Conservation (phyloP, 2,329 filamentous ascomycete species). For the Colletotrichum sp. region DNA sequence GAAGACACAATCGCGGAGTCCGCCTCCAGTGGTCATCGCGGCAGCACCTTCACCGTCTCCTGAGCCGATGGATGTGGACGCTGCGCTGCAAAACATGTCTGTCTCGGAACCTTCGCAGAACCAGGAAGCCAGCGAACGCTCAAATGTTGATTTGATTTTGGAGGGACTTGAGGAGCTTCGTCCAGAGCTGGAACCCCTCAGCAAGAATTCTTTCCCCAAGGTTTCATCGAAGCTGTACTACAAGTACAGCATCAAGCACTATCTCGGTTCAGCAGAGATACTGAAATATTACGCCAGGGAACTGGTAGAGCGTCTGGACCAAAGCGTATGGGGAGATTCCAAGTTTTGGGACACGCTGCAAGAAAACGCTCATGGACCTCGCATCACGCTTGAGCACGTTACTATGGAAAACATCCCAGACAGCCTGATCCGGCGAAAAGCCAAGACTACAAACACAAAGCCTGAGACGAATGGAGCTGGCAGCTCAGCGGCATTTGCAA, state of each 20-base stretch:
- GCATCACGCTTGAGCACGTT: not conserved
- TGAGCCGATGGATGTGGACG: slow-evolving; percentile 19
- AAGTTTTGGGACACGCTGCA: slow-evolving; percentile 33
- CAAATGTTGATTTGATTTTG: slow-evolving; percentile 8
- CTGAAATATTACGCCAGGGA: slow-evolving; percentile 40
- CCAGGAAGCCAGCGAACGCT: not conserved
- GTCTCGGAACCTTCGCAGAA: not conserved
- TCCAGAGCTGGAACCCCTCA: slow-evolving; percentile 24
- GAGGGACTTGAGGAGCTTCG: slow-evolving; percentile 32
- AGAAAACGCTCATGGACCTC: slow-evolving; percentile 17
- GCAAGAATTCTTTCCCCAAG: slow-evolving; percentile 22
- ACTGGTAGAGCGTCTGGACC: slow-evolving; percentile 25
- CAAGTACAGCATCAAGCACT: slow-evolving; percentile 39
- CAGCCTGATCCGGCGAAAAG: not conserved
- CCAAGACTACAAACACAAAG: not conserved
- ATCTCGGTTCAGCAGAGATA: slow-evolving; percentile 35
- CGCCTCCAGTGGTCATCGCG: not conserved
- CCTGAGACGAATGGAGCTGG: not conserved
- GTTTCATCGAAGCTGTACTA: slow-evolving; percentile 39
- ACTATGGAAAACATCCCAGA: not conserved
- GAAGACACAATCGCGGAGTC: slow-evolving; percentile 1
- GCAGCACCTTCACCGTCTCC: not conserved
- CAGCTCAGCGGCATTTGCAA: not conserved
- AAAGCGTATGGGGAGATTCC: slow-evolving; percentile 32
- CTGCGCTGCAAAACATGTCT: not conserved